Conservation (phyloP, 352 stramenopile genomes). For the Pythium periplocum region DNA sequence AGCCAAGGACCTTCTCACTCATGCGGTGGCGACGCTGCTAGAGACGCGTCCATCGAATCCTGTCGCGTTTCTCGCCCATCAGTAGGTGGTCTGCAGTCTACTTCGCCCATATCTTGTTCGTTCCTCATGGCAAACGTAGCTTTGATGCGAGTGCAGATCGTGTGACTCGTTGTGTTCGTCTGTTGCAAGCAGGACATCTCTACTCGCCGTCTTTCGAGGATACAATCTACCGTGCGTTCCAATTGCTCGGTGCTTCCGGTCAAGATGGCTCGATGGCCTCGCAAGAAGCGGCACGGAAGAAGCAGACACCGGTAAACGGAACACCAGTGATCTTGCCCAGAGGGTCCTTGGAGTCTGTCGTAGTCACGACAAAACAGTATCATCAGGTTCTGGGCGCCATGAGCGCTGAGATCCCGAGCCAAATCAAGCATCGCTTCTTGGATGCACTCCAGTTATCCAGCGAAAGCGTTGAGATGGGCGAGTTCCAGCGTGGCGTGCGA, state of each 20-base stretch:
- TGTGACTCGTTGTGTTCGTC: conserved; percentile 4
- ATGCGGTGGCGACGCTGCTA: conserved; percentile 10
- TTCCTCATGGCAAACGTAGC: background rate
- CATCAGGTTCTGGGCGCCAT: background rate
- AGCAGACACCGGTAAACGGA: background rate
- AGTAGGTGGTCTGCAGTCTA: conserved; percentile 3
- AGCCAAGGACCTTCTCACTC: conserved; percentile 10
- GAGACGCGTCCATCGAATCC: conserved; percentile 6
- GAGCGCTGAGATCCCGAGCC: conserved; percentile 1
- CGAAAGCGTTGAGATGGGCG: background rate
- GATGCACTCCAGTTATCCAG: background rate
- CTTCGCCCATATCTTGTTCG: background rate
- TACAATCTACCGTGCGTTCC: conserved; percentile 4
- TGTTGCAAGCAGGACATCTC: conserved; percentile 4
- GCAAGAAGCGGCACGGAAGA: no score
- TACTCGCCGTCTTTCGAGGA: conserved; percentile 1
- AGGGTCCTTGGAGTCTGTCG: background rate
- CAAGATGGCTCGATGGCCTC: no score
- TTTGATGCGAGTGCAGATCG: conserved; percentile 3
- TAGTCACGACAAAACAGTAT: background rate
- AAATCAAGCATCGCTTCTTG: conserved; percentile 7
- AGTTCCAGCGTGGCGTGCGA: conserved; percentile 11
- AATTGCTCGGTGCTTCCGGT: background rate
- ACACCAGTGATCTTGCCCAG: background rate
- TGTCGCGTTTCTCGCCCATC: conserved; percentile 14